These are phyloP conservation scores for Salvia rosmarinus DNA, from an alignment of 257 asterid genomes.

Conservation along the genomic window DNA sequence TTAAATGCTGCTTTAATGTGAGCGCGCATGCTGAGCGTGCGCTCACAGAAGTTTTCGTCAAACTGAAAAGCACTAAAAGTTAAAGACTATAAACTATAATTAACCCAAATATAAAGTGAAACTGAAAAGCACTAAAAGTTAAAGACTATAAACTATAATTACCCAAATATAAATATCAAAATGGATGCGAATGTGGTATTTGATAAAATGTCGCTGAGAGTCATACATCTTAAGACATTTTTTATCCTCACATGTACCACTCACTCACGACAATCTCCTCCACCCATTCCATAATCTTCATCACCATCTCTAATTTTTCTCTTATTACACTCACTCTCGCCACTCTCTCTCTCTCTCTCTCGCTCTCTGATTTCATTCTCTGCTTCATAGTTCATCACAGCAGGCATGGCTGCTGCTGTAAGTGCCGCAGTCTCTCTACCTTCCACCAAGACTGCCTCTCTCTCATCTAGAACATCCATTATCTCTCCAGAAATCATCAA, in stretches of 20 bases:
- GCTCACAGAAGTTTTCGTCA: no score
- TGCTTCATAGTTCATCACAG: slow-evolving; percentile 15
- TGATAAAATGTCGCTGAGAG: slow-evolving; percentile 9
- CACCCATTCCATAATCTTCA: slow-evolving; percentile 51
- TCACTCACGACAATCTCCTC: slow-evolving; percentile 50
- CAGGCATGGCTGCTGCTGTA: slow-evolving; percentile 82
- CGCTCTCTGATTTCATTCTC: not conserved
- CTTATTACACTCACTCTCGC: slow-evolving; percentile 24
- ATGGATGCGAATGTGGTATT: not conserved
- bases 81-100: no score
- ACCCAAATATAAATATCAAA: not conserved
- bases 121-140: no score
- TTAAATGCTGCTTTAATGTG: no score
- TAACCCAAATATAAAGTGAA: no score
- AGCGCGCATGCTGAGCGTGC: no score
- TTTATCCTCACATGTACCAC: slow-evolving; percentile 50
- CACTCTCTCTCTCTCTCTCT: slow-evolving; percentile 25
- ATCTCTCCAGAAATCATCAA: slow-evolving; percentile 60
- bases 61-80: no score
- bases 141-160: no score
- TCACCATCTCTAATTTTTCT: slow-evolving; percentile 26
- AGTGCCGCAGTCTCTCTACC: slow-evolving; percentile 92
- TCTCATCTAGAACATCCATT: slow-evolving; percentile 58
- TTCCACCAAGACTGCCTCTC: slow-evolving; percentile 68
- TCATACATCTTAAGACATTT: slow-evolving; percentile 26